These are phyloP conservation scores for Anthracocystis walkeri DNA, from an alignment of 1,284 basidiomycete species.

Conservation along the genomic window DNA sequence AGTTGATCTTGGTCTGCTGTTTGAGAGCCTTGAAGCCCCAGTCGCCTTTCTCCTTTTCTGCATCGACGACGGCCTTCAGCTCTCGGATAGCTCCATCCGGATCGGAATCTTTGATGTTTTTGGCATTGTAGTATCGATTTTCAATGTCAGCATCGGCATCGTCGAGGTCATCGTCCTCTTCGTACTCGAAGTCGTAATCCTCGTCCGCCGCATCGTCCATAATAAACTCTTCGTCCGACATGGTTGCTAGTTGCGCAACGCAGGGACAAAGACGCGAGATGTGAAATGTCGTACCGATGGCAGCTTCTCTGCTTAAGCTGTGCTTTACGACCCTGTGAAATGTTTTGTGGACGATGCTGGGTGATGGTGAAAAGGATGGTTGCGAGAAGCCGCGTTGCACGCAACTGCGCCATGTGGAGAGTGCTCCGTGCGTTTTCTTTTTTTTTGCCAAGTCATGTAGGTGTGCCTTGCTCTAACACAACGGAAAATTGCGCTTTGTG, in stretches of 20 bases:
- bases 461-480: not conserved
- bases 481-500: not conserved
- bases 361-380: slow-evolving; percentile 1
- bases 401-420: slow-evolving; percentile 7
- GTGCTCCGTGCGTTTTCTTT: slow-evolving; percentile 14
- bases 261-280: not conserved
- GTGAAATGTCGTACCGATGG: not conserved
- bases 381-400: not conserved
- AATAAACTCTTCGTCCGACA: slow-evolving; percentile 62
- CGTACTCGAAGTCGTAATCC: slow-evolving; percentile 94
- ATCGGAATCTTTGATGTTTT: slow-evolving; percentile 91
- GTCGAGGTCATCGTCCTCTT: slow-evolving; percentile 75
- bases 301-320: too few species aligned
- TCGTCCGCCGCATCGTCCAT: slow-evolving; percentile 69
- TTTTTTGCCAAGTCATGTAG: not conserved
- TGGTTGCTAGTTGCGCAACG: slow-evolving; percentile 7
- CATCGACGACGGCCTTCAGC: slow-evolving; percentile 85
- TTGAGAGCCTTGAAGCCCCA: slow-evolving; percentile 98
- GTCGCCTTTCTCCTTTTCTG: slow-evolving; percentile 90
- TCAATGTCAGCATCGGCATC: slow-evolving; percentile 92
- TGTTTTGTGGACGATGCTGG: not conserved
- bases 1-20: slow-evolving; percentile 95
- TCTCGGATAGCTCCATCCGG: slow-evolving; percentile 89
- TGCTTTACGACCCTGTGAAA: not conserved
- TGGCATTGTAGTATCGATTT: slow-evolving; percentile 98